Evolutionary conservation across 331 rosid species (phyloP).

Genomic region (Erythrophleum ivorense): DNA sequence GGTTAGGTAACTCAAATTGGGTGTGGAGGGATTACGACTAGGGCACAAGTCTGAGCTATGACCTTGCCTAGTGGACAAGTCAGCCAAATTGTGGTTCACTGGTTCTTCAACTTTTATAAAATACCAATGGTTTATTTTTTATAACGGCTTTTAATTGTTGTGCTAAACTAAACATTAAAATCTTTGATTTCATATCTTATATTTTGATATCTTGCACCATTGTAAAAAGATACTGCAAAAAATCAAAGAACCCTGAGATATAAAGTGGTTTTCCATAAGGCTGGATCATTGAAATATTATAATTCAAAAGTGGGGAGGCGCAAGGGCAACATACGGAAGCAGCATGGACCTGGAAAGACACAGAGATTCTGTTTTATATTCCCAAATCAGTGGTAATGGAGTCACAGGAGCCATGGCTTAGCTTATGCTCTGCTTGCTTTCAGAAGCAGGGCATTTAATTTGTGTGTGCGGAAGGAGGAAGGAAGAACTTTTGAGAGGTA

Average conservation of each 20-base stretch:
- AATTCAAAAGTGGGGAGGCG: slow-evolving; percentile 40
- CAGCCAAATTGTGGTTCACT: not conserved
- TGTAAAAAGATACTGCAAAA: not conserved
- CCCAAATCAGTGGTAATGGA: slow-evolving; percentile 35
- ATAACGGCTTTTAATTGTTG: not conserved
- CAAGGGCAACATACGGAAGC: slow-evolving; percentile 43
- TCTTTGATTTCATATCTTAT: not conserved
- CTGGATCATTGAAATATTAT: slow-evolving; percentile 7
- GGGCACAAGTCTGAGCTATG: too few relatives aligned
- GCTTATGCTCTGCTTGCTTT: slow-evolving; percentile 41
- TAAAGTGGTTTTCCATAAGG: not conserved
- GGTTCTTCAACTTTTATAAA: not conserved
- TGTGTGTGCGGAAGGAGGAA: not conserved
- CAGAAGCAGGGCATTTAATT: slow-evolving; percentile 5
- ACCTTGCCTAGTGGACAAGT: too few relatives aligned
- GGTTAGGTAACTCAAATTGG: too few relatives aligned
- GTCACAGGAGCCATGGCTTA: slow-evolving; percentile 35
- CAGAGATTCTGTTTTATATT: slow-evolving; percentile 37
- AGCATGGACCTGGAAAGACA: slow-evolving; percentile 34
- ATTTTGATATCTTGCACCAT: not conserved
- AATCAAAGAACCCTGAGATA: not conserved
- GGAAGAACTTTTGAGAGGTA: slow-evolving; percentile 4
- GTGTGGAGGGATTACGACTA: too few relatives aligned
- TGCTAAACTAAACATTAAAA: not conserved
- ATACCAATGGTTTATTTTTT: not conserved